Evolutionary conservation across 768 basidiomycete species (phyloP), one percentile per base, ranked within the genome.

Genomic region (Dioszegia crocea): DNA sequence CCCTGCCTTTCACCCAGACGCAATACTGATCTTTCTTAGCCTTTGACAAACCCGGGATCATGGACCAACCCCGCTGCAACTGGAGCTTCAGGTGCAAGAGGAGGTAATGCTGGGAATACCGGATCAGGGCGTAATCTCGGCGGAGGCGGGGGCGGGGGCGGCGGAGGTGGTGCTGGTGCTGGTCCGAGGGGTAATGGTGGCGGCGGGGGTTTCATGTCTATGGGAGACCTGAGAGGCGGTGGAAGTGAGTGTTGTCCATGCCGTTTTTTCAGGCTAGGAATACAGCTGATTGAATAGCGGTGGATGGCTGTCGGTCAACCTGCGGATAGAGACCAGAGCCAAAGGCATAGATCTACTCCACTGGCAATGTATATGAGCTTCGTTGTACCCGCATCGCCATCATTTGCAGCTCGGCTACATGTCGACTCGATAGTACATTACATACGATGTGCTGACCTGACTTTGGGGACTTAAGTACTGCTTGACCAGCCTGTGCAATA

Each of bases 251-350:
- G 9, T 11, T 31, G 17, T 9, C 40, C n/a, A n/a, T n/a, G n/a
- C n/a, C 39, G 4, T 33, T 19, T 45, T 24, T 6, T 26, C 6
- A 47, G 26, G 31, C 19, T 38, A 9, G 23, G 39, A 2, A 21
- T 44, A 6, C 23, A 46, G 48, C 57, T 57, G 39, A 30, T 21
- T 0, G 5, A 29, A 8, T 38, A 73, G 71, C 71, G 33, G 68
- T 73, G 36, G 63, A 68, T 47, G 63, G 63, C 2, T 66, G 66
- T 30, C 52, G 71, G 44, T 60, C 71, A 1, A 73, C 71, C 5
- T 73, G 71, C 40, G 71, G 71, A 53, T 73, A 57, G 33, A 33
- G n/a, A n/a, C n/a, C n/a, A n/a, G n/a, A n/a, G n/a, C n/a, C n/a
- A n/a, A n/a, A n/a, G n/a, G n/a, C n/a, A n/a, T n/a, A n/a, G n/a